Percentiles rank a stretch among this genome's conserved stretches.
phyloP scores from a whole-genome alignment of 2,329 filamentous ascomycete genomes.

The Chrysoporthe austroafricana region DNA sequence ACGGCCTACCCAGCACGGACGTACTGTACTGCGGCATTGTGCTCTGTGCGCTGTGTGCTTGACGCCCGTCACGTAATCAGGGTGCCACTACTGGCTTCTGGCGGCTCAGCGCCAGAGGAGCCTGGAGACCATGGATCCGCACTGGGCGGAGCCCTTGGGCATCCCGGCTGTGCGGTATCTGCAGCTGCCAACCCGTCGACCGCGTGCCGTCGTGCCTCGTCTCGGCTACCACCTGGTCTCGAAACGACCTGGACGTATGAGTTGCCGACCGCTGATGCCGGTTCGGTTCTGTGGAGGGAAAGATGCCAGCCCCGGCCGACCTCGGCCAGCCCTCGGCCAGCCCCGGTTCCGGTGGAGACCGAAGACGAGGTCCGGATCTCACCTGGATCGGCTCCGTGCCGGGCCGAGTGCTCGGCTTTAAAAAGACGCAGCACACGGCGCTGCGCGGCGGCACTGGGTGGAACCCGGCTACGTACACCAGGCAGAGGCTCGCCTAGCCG shows the following conservation, averaged over 20 bases:
- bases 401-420: not conserved
- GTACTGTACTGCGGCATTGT: no score
- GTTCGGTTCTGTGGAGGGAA: not conserved
- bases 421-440: not conserved
- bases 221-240: not conserved
- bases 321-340: not conserved
- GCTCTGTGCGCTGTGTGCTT: not conserved
- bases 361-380: not conserved
- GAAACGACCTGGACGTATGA: not conserved
- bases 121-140: not conserved
- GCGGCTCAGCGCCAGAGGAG: not conserved
- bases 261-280: not conserved
- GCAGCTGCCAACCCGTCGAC: not conserved
- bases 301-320: not conserved
- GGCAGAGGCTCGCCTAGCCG: not conserved
- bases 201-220: no score
- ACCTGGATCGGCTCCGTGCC: slow-evolving; percentile 4
- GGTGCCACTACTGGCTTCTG: not conserved
- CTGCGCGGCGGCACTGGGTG: not conserved
- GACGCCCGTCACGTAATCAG: not conserved
- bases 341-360: slow-evolving; percentile 1
- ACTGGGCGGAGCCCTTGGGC: not conserved
- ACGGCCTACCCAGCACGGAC: no score
- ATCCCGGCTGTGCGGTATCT: not conserved
- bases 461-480: no score